Conservation (phyloP, 2,329 filamentous ascomycete genomes). For the Ceratocystiopsis minuta region DNA sequence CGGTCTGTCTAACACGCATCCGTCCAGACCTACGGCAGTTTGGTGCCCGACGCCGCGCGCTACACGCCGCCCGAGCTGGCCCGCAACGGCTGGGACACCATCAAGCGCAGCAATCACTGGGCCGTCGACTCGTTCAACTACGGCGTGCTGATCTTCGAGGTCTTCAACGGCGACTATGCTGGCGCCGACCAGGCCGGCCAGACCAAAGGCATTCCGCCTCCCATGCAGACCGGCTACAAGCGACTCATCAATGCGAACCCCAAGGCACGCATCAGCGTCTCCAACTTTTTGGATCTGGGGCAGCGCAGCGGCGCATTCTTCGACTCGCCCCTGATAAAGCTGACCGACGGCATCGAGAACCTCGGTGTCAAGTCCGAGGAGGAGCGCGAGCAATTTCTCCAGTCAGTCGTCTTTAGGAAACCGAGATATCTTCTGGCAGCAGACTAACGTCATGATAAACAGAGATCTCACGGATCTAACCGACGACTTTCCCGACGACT, state of each 20-base stretch:
- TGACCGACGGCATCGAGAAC: constrained; percentile 85
- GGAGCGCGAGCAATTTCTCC: constrained; percentile 72
- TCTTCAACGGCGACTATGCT: constrained; percentile 71
- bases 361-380: constrained; percentile 71
- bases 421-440: too few species aligned
- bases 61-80: constrained; percentile 79
- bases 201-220: constrained; percentile 68
- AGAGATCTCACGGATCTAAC: constrained; percentile 67
- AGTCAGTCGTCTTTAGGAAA: constrained; percentile 19
- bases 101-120: constrained; percentile 64
- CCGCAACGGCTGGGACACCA: constrained; percentile 75
- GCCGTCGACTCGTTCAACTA: constrained; percentile 80
- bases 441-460: not conserved
- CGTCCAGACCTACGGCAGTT: constrained; percentile 59
- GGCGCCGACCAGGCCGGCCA: constrained; percentile 67
- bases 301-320: constrained; percentile 72
- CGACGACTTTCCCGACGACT: constrained; percentile 92
- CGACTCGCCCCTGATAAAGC: constrained; percentile 75
- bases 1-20: not conserved
- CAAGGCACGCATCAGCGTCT: constrained; percentile 68
- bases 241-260: constrained; percentile 76
- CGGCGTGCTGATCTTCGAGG: constrained; percentile 70
- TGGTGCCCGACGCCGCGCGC: constrained; percentile 67
- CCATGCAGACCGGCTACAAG: constrained; percentile 84
- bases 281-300: constrained; percentile 80